Base-by-base conservation (phyloP, 2,329 filamentous ascomycete genomes). In the Ustulina deusta region DNA sequence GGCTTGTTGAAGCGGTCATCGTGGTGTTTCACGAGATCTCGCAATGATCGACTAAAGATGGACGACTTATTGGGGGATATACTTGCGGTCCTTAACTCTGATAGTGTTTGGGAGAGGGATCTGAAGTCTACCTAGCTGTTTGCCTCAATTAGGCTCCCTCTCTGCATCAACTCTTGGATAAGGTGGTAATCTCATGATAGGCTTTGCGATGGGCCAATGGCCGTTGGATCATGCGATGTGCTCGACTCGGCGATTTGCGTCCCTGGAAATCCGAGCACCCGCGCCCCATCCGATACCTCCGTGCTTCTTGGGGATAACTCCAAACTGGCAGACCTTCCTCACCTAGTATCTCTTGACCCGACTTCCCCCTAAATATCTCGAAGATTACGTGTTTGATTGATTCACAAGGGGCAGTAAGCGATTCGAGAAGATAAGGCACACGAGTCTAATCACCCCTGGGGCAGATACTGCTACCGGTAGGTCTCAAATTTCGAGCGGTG, bases 161-260 rank as follows among this genome's bases (percentile, higher is more conserved):
- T 51, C 29, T 32, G 40, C 17, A 25, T 15, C 54, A 34, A 46
- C 65, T 40, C 34, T 32, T 44, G 13, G 55, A 55, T 55, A 54
- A 55, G 54, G 40, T 42, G 38, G 48, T 40, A 55, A 55, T 58
- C 60, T 55, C 55, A 52, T 60, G 60, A 63, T 63, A 55, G 55
- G 59, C 46, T 29, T 66, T 15, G 46, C n/a, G 22, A 54, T 44
- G 59, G 44, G 60, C 60, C 65, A 63, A 63, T 67, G 55, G 34
- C 40, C 22, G 20, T 22, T 49, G 15, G n/a, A 66, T 63, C 64
- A 55, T 62, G 54, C 65, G 17, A 67, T 59, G 25, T 29, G 54
- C 54, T 62, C 60, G 56, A 36, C 22, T 49, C 46, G 59, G 64
- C 40, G 59, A 25, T 46, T 46, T 59, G 32, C 25, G 27, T 32